Conservation (phyloP, 2,329 filamentous ascomycete genomes). For the Cladophialophora immunda region DNA sequence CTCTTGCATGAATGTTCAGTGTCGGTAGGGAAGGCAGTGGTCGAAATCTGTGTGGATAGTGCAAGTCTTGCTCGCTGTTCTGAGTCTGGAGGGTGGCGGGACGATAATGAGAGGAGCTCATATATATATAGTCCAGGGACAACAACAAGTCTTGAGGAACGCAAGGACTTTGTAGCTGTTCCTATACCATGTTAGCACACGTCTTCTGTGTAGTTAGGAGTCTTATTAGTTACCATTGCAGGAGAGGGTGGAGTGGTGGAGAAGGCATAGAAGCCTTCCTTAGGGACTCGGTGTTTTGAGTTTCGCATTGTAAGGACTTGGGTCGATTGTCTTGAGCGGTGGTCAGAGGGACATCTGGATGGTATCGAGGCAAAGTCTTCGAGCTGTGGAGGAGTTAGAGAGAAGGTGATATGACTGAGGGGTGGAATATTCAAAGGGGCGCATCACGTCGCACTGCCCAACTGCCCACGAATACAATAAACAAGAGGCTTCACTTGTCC, state of each 20-base stretch:
- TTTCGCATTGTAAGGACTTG: not conserved
- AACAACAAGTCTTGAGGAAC: not conserved
- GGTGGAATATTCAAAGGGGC: not conserved
- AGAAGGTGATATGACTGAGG: slow-evolving; percentile 1
- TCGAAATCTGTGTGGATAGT: not conserved
- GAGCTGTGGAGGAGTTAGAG: not conserved
- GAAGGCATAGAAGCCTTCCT: not conserved
- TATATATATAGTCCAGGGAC: not conserved
- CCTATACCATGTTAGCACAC: slow-evolving; percentile 15
- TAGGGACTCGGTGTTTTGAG: not conserved
- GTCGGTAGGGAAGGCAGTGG: too few relatives aligned
- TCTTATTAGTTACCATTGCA: slow-evolving; percentile 23
- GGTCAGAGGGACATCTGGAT: not conserved
- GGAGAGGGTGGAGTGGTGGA: not conserved
- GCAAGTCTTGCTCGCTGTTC: not conserved
- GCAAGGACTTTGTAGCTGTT: not conserved
- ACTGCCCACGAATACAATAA: not conserved
- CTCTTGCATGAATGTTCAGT: not conserved
- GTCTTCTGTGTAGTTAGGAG: not conserved
- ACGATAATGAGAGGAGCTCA: not conserved
- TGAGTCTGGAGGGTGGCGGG: not conserved
- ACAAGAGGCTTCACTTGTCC: slow-evolving; percentile 1
- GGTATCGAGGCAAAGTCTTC: not conserved
- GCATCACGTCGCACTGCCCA: not conserved
- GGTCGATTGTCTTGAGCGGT: not conserved